Evolutionary conservation across 371 early-diverging fungal species (phyloP), one percentile per base, ranked within the genome.

Genomic region (Mortierella sp.): DNA sequence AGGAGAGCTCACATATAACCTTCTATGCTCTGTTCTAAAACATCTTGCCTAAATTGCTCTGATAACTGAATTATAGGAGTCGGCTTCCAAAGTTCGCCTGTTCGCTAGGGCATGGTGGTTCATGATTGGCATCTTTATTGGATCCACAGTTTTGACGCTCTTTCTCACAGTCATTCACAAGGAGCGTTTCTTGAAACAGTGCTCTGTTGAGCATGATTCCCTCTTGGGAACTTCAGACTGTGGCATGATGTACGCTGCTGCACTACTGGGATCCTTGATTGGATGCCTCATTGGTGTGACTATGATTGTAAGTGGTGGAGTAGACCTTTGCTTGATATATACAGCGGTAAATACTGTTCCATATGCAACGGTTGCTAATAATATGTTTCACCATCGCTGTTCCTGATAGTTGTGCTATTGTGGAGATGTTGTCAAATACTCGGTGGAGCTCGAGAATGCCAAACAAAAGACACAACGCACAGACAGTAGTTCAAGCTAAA

Each of bases 251-350:
- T 79, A 79, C 52, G 64, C 43, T 20, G 74, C 71, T 4, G 80
- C 80, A 3, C 51, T 79, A 8, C 37, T 70, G 1, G 80, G 80
- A 28, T 79, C 80, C 12, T 1, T 79, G 35, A 26, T 79, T 24
- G 80, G 75, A 14, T 79, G 75, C 45, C 68, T 79, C 28, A 64
- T 79, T 40, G 72, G 75, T 18, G 68, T 75, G n/a, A 68, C 75
- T 43, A 79, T 79, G 80, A 71, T 74, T 58, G 80, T 79, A 74
- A 74, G 80, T 71, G 20, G 12, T 16, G 18, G 16, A 28, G n/a
- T n/a, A n/a, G n/a, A n/a, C n/a, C n/a, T n/a, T n/a, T n/a, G n/a
- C n/a, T n/a, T n/a, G n/a, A n/a, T n/a, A n/a, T 22, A 30, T 47
- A 28, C 11, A 49, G n/a, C 18, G 51, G 4, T 57, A 26, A 6